phyloP scores from a whole-genome alignment of 495 filamentous ascomycete genomes.

The Xylaria grammica region DNA sequence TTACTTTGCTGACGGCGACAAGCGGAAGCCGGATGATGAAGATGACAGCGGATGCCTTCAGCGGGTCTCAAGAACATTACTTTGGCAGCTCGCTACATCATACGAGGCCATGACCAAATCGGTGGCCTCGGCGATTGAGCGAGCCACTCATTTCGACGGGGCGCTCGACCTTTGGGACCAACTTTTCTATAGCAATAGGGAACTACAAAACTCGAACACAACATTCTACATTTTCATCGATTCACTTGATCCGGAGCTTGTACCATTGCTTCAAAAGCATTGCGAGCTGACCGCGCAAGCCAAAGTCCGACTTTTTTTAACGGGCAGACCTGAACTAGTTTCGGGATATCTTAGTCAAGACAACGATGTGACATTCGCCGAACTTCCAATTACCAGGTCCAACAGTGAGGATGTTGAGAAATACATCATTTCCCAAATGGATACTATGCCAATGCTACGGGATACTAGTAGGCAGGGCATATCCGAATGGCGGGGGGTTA shows the following conservation, averaged over 20 bases:
- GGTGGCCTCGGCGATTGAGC: constrained; percentile 39
- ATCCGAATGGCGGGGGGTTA: constrained; percentile 38
- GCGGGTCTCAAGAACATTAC: constrained; percentile 36
- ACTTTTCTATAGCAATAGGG: constrained; percentile 41
- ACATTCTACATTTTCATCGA: constrained; percentile 47
- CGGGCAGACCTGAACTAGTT: constrained; percentile 23
- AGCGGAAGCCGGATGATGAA: constrained; percentile 38
- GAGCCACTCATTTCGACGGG: constrained; percentile 34
- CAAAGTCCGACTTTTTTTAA: constrained; percentile 34
- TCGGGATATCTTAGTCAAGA: constrained; percentile 20
- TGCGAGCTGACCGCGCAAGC: constrained; percentile 26
- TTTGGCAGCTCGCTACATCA: constrained; percentile 46
- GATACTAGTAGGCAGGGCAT: constrained; percentile 33
- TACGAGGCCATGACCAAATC: constrained; percentile 46
- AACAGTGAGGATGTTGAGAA: constrained; percentile 42
- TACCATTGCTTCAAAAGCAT: constrained; percentile 36
- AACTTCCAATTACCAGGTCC: constrained; percentile 31
- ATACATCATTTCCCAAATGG: constrained; percentile 40
- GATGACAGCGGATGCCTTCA: constrained; percentile 26
- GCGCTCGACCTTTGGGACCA: constrained; percentile 38
- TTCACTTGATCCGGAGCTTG: constrained; percentile 33
- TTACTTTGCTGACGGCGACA: constrained; percentile 48
- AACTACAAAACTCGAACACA: constrained; percentile 39
- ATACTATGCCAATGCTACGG: constrained; percentile 35
- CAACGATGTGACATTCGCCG: constrained; percentile 17